These are phyloP conservation scores for Pyricularia sp. DNA, from an alignment of 2,329 filamentous ascomycete genomes.

Conservation along the genomic window DNA sequence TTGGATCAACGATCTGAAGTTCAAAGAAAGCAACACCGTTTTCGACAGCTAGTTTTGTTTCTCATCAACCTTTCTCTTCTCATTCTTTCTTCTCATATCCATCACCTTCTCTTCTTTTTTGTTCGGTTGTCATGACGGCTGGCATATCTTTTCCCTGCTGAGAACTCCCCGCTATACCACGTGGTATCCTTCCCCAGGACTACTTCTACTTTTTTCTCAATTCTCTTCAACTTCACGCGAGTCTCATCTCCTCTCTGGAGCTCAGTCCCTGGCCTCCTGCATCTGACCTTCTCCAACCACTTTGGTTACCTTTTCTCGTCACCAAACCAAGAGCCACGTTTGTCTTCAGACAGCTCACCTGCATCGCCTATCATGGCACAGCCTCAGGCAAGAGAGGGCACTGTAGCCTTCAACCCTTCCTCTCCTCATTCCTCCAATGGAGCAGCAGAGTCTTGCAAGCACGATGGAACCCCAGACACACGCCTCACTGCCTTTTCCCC, in stretches of 20 bases:
- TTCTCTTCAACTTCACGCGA: not conserved
- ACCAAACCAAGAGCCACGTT: not conserved
- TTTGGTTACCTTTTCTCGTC: not conserved
- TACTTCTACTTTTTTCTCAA: not conserved
- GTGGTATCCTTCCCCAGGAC: not conserved
- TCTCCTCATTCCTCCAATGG: constrained; percentile 44
- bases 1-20: not conserved
- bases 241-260: not conserved
- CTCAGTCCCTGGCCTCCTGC: not conserved
- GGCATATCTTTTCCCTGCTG: not conserved
- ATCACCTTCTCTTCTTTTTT: not conserved
- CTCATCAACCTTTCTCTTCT: not conserved
- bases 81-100: not conserved
- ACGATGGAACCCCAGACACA: constrained; percentile 52
- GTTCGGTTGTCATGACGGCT: not conserved
- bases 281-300: not conserved
- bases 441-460: constrained; percentile 44
- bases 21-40: not conserved
- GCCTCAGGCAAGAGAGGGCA: constrained; percentile 23
- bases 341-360: not conserved
- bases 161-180: not conserved
- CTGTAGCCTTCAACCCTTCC: constrained; percentile 22
- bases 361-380: constrained; percentile 25
- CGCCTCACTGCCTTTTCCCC: constrained; percentile 56
- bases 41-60: not conserved